A percentile compares a stretch with the other conserved stretches of the same genome.
phyloP scores from a whole-genome alignment of 2,329 filamentous ascomycete species.

The Sporothrix pallida region DNA sequence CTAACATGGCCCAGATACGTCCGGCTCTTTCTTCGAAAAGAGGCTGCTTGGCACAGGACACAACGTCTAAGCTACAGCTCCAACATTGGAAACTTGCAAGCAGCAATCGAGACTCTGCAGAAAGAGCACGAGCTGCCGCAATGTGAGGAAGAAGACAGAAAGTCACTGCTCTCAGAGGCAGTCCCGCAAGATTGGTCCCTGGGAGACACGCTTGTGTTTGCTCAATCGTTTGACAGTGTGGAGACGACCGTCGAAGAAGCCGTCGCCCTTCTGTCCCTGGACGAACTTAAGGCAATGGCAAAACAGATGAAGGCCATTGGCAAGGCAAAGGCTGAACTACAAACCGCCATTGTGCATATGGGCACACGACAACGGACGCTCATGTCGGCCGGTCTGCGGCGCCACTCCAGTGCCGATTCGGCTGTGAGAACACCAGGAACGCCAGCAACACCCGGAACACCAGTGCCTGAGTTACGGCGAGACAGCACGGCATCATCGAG shows the following conservation, averaged over 20 bases:
- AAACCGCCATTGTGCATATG: slow-evolving; percentile 73
- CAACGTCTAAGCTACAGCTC: slow-evolving; percentile 77
- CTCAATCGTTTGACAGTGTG: slow-evolving; percentile 73
- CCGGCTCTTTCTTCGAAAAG: slow-evolving; percentile 89
- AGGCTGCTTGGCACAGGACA: slow-evolving; percentile 86
- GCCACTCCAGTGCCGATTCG: slow-evolving; percentile 46
- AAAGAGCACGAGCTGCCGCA: slow-evolving; percentile 59
- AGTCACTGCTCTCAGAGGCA: not conserved
- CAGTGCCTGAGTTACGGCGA: not conserved
- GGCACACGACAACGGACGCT: slow-evolving; percentile 78
- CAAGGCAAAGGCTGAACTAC: slow-evolving; percentile 82
- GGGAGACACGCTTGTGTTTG: slow-evolving; percentile 71
- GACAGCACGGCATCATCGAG: slow-evolving; percentile 54
- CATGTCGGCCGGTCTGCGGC: slow-evolving; percentile 53
- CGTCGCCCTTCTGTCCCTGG: slow-evolving; percentile 77
- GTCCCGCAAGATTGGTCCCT: slow-evolving; percentile 54
- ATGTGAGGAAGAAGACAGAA: not conserved
- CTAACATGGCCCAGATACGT: slow-evolving; percentile 69
- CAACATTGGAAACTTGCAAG: slow-evolving; percentile 77
- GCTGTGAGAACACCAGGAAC: not conserved
- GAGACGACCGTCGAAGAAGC: slow-evolving; percentile 85
- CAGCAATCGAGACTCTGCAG: slow-evolving; percentile 71
- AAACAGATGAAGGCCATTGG: slow-evolving; percentile 87
- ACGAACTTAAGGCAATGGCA: slow-evolving; percentile 83
- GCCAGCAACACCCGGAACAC: not conserved